phyloP scores from a whole-genome alignment of 164 flowering plant species.

The Annona squamosa region DNA sequence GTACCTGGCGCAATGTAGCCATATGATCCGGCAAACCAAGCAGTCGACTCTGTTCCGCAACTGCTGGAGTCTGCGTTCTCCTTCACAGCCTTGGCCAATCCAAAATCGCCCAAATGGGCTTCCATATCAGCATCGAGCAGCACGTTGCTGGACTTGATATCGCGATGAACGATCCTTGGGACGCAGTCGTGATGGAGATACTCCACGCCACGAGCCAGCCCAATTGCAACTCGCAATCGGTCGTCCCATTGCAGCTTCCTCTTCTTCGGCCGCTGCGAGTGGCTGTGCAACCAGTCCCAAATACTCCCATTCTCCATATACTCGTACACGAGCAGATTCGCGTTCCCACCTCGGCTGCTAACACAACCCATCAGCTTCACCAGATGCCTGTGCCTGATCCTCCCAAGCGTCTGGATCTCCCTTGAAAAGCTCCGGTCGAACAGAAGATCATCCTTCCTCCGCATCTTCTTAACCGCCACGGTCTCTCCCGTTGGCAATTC shows the following conservation, averaged over 20 bases:
- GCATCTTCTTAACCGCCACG: constrained; percentile 84
- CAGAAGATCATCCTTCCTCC: constrained; percentile 53
- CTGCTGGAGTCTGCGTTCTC: constrained; percentile 41
- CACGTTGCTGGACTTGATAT: constrained; percentile 86
- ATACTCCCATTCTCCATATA: constrained; percentile 95
- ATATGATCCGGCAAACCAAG: constrained; percentile 87
- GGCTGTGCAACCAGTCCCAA: constrained; percentile 87
- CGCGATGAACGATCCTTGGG: constrained; percentile 83
- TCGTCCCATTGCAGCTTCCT: constrained; percentile 64
- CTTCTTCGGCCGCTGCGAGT: constrained; percentile 23
- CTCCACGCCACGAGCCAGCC: constrained; percentile 84
- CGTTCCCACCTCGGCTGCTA: constrained; percentile 31
- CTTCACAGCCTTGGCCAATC: constrained; percentile 61
- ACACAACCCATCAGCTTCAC: constrained; percentile 82
- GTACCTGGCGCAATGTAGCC: constrained; percentile 99
- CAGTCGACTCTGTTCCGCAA: constrained; percentile 45
- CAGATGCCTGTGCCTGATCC: constrained; percentile 88
- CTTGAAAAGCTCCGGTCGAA: constrained; percentile 68
- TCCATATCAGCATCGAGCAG: constrained; percentile 81
- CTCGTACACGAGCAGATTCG: constrained; percentile 73
- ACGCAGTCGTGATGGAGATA: constrained; percentile 95
- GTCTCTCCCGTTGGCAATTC: constrained; percentile 57
- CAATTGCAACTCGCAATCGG: constrained; percentile 65
- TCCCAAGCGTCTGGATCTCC: constrained; percentile 79
- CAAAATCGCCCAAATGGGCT: constrained; percentile 95